These are phyloP conservation scores for Hypoxylon rickii DNA, from an alignment of 495 filamentous ascomycete species.

Conservation along the genomic window DNA sequence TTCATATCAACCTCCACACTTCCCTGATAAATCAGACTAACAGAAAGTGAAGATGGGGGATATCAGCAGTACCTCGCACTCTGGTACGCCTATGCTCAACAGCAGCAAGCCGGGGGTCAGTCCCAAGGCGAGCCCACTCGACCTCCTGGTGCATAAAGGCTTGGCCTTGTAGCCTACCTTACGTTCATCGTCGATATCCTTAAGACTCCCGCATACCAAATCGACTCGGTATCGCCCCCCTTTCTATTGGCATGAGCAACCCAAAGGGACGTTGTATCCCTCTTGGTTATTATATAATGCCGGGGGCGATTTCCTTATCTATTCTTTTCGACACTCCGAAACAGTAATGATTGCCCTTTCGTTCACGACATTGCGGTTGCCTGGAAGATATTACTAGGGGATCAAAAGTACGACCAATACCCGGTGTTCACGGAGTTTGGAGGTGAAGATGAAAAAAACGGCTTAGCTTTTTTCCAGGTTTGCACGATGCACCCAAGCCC, in stretches of 20 bases:
- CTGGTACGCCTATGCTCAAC: conserved; percentile 62
- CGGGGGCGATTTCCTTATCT: neutral
- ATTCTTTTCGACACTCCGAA: neutral
- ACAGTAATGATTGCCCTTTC: neutral
- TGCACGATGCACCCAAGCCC: too few species aligned
- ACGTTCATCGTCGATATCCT: too few species aligned
- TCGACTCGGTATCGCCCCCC: too few species aligned
- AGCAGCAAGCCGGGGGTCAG: conserved; percentile 39
- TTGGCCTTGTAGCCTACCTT: neutral
- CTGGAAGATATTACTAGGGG: neutral
- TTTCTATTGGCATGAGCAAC: too few species aligned
- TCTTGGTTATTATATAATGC: neutral
- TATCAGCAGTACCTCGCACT: conserved; percentile 66
- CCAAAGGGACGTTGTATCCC: too few species aligned
- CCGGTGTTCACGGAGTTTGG: neutral
- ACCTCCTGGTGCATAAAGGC: conserved; percentile 26
- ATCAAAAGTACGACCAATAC: neutral
- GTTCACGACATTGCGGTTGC: neutral
- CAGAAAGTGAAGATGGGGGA: conserved; percentile 55
- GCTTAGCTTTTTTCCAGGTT: neutral
- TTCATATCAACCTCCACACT: neutral
- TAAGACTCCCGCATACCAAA: too few species aligned
- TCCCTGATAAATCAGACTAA: conserved; percentile 8
- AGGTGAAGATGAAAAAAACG: neutral
- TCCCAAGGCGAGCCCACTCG: conserved; percentile 31